Base-by-base conservation (phyloP, 2,329 filamentous ascomycete species). In the Neopestalotiopsis clavispora region DNA sequence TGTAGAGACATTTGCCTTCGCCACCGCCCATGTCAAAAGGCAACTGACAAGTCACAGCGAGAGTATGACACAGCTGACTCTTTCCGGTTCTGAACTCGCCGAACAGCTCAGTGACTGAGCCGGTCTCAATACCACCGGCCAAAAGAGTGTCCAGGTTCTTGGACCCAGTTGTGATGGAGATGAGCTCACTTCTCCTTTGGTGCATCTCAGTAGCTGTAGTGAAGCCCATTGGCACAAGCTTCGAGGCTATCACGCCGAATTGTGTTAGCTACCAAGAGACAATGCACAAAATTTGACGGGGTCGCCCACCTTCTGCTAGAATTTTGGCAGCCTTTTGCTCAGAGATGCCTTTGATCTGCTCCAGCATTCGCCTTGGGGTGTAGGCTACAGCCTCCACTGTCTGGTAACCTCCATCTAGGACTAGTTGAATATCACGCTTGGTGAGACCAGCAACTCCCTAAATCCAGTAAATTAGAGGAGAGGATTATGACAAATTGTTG, bases 121-220 rank as follows among this genome's bases (percentile, higher is more conserved):
- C 97, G 0, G 96, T 99, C 81, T 99, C 97, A 65, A 99, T 89
- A 69, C 96, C 96, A 75, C 96, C 96, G 38, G 95, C 96, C 17
- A 99, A 88, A 28, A 99, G 86, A 14, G 96, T 98, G 78, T 99
- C 96, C 10, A 99, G 88, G 77, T 98, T 95, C 83, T 99, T 99
- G 9, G 96, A 98, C 69, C 97, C 96, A 3, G 96, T 99, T 3
- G 96, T 98, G 73, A 99, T 97, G 14, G 95, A 98, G 74, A 99
- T 99, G 69, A 99, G 89, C 81, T 98, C 96, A 80, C 94, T 98
- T 80, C 97, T 91, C 72, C 96, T 92, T 75, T 95, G 94, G 78
- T 99, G 97, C 95, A 99, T 99, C 82, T 99, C 97, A 0, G 96
- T 99, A 3, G 96, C 96, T 0, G 96, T 99, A 1, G 97, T 99